A percentile compares a stretch with the other conserved stretches of the same genome.
Evolutionary conservation across 2,329 filamentous ascomycete genomes (phyloP).

Genomic region (Penicillium sp.): DNA sequence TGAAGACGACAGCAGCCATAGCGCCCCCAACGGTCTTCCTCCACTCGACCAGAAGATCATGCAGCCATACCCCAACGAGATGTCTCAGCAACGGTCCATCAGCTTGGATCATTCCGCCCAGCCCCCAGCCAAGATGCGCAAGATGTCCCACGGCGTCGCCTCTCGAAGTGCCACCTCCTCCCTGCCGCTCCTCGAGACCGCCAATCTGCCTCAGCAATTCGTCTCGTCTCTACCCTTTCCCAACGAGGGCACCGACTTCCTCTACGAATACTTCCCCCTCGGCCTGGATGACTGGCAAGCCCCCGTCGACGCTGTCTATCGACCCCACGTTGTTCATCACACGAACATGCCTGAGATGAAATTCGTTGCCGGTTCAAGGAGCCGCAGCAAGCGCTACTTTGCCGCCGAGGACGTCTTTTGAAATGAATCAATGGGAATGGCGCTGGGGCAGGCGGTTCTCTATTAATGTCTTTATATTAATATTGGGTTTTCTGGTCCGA

Average conservation of each 20-base stretch:
- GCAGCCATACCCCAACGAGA: constrained; percentile 27
- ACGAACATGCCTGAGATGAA: constrained; percentile 71
- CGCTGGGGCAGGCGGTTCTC: constrained; percentile 7
- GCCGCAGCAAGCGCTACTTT: constrained; percentile 71
- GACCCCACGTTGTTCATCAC: constrained; percentile 92
- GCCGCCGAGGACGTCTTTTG: constrained; percentile 58
- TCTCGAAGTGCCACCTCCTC: constrained; percentile 35
- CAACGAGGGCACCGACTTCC: constrained; percentile 73
- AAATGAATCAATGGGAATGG: constrained; percentile 8
- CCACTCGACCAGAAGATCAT: constrained; percentile 25
- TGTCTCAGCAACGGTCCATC: constrained; percentile 29
- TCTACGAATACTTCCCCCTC: constrained; percentile 95
- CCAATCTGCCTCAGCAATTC: constrained; percentile 49
- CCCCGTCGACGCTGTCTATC: constrained; percentile 84
- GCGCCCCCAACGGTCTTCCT: constrained; percentile 23
- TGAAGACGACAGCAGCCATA: constrained; percentile 54
- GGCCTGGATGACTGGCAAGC: constrained; percentile 90
- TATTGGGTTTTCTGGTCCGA: background rate
- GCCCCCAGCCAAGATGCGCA: constrained; percentile 43
- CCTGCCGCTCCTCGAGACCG: constrained; percentile 34
- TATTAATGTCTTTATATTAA: background rate
- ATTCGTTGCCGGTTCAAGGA: constrained; percentile 62
- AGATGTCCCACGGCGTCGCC: constrained; percentile 34
- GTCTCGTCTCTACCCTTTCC: constrained; percentile 54
- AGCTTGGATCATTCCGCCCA: constrained; percentile 31